Conservation (phyloP, 169 alveolate species). For the Plasmodium vinckei region DNA sequence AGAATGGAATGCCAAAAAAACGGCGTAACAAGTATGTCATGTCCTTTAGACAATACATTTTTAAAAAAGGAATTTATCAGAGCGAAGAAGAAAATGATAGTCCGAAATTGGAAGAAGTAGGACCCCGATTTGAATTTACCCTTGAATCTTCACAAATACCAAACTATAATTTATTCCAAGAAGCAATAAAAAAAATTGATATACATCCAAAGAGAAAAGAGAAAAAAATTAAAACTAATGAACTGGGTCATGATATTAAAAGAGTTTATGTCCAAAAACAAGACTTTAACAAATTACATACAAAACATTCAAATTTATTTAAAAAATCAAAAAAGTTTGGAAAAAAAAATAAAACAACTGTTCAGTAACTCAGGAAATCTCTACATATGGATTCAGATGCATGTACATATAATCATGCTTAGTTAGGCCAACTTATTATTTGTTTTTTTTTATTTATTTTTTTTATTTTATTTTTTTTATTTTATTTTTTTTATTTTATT, state of each 20-base stretch:
- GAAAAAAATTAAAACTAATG: constrained; percentile 19
- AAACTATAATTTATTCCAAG: constrained; percentile 34
- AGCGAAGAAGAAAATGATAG: not conserved
- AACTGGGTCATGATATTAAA: constrained; percentile 43
- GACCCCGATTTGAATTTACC: constrained; percentile 43
- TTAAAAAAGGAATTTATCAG: constrained; percentile 9
- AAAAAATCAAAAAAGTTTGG: constrained; percentile 16
- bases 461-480: no score
- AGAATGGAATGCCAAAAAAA: not conserved
- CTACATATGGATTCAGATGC: no score
- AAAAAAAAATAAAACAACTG: not conserved
- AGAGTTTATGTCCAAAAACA: constrained; percentile 50
- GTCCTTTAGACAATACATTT: constrained; percentile 40
- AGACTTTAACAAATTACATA: constrained; percentile 39
- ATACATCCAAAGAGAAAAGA: constrained; percentile 1
- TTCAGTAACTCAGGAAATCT: not conserved
- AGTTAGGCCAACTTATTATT: no score
- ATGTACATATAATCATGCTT: no score
- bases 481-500: no score
- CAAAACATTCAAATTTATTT: constrained; percentile 35
- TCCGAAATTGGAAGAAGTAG: constrained; percentile 24
- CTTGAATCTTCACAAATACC: constrained; percentile 21
- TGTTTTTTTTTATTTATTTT: no score
- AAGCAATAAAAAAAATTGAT: constrained; percentile 29
- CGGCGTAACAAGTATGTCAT: not conserved